Conservation (phyloP, 2,329 filamentous ascomycete species). For the Sphaceloma murrayae region DNA sequence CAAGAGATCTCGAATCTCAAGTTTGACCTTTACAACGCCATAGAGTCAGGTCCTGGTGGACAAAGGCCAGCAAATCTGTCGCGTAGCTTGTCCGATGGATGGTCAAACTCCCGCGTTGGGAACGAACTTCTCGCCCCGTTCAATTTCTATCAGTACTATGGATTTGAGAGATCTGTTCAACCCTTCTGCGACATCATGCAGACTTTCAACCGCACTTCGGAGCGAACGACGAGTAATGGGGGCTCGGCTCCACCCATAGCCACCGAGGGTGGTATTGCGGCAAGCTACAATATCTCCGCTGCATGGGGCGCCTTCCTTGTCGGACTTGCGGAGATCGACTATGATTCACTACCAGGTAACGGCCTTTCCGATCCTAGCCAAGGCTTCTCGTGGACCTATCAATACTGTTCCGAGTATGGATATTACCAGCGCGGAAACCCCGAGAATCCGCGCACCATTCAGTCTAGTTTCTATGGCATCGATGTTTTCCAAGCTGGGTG, state of each 20-base stretch:
- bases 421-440: constrained; percentile 21
- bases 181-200: constrained; percentile 22
- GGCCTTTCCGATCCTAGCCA: constrained; percentile 17
- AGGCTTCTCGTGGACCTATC: constrained; percentile 20
- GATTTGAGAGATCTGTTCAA: constrained; percentile 19
- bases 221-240: constrained; percentile 18
- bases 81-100: constrained; percentile 14
- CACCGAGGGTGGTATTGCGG: constrained; percentile 20
- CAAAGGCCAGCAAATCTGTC: constrained; percentile 14
- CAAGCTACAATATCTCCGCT: constrained; percentile 19
- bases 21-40: constrained; percentile 18
- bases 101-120: constrained; percentile 17
- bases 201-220: constrained; percentile 19
- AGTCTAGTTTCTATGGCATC: constrained; percentile 18
- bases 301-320: constrained; percentile 19
- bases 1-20: constrained; percentile 19
- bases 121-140: constrained; percentile 15
- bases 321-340: constrained; percentile 20
- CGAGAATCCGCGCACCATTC: constrained; percentile 20
- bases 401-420: constrained; percentile 22
- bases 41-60: constrained; percentile 16
- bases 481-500: constrained; percentile 18
- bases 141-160: constrained; percentile 21
- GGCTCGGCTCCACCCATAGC: constrained; percentile 19
- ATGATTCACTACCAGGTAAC: constrained; percentile 17